These are phyloP conservation scores for Candida schatavii DNA, from an alignment of 805 yeast species.

Conservation along the genomic window DNA sequence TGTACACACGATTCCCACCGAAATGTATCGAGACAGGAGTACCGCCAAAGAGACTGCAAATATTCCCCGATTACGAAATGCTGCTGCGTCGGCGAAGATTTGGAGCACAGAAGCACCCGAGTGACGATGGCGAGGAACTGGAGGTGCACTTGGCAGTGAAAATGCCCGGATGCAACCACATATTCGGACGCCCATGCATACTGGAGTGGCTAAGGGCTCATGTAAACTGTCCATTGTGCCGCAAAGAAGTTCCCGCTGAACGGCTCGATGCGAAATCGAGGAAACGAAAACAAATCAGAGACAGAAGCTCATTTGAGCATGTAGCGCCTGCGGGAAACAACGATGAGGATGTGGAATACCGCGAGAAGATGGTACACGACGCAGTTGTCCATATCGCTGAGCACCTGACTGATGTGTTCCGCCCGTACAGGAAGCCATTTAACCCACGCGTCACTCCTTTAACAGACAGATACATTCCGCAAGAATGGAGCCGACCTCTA, in stretches of 20 bases:
- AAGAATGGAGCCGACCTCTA: constrained; percentile 25
- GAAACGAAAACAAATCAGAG: constrained; percentile 12
- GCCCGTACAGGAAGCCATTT: constrained; percentile 34
- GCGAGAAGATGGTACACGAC: constrained; percentile 7
- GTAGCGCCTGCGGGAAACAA: constrained; percentile 5
- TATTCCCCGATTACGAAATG: constrained; percentile 25
- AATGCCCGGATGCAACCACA: constrained; percentile 42
- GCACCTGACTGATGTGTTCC: constrained; percentile 36
- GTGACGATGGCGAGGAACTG: constrained; percentile 11
- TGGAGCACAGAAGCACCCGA: constrained; percentile 8
- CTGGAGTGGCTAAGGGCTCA: constrained; percentile 39
- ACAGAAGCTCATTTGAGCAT: constrained; percentile 10
- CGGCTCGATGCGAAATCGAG: constrained; percentile 16
- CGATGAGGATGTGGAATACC: constrained; percentile 12
- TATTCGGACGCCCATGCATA: constrained; percentile 40
- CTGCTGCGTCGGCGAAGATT: constrained; percentile 14
- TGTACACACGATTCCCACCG: constrained; percentile 27
- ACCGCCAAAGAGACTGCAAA: constrained; percentile 18
- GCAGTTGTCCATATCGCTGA: constrained; percentile 22
- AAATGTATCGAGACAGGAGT: constrained; percentile 20
- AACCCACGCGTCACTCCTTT: constrained; percentile 36
- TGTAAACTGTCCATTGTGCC: constrained; percentile 42
- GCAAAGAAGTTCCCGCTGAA: constrained; percentile 32
- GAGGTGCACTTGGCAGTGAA: constrained; percentile 31
- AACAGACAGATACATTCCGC: constrained; percentile 35